Evolutionary conservation across 371 early-diverging fungal species (phyloP).

Genomic region (Sporodiniella umbellata): DNA sequence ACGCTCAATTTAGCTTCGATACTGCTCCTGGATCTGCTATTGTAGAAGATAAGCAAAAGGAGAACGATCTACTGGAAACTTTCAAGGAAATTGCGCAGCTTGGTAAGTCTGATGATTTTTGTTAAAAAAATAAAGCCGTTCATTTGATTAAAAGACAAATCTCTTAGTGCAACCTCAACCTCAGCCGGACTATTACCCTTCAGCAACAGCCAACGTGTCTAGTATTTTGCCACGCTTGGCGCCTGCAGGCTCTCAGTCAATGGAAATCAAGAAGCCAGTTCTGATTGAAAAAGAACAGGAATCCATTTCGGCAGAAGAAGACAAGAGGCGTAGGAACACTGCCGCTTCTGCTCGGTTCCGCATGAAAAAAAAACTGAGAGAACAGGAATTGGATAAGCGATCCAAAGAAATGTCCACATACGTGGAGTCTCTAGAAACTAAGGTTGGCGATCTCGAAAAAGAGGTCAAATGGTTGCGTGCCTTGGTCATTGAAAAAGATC

Average conservation of each 20-base stretch:
- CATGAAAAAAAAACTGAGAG: conserved; percentile 86
- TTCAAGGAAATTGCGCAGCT: conserved; percentile 2
- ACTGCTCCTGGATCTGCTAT: conserved; percentile 44
- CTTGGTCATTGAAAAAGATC: conserved; percentile 80
- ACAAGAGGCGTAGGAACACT: conserved; percentile 92
- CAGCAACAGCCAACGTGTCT: conserved; percentile 1
- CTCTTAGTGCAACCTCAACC: conserved; percentile 6
- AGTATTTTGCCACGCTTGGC: conserved; percentile 31
- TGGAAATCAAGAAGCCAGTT: neutral
- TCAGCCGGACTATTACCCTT: conserved; percentile 5
- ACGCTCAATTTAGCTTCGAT: conserved; percentile 71
- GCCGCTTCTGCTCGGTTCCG: conserved; percentile 95
- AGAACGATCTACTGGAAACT: conserved; percentile 4
- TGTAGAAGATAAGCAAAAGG: conserved; percentile 19
- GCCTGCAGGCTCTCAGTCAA: conserved; percentile 17
- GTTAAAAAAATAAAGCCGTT: neutral
- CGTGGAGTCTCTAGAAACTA: conserved; percentile 68
- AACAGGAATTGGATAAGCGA: conserved; percentile 80
- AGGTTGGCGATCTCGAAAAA: conserved; percentile 81
- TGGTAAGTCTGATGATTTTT: neutral
- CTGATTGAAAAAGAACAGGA: conserved; percentile 12
- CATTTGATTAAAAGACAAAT: neutral
- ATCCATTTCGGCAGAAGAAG: conserved; percentile 57
- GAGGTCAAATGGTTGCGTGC: conserved; percentile 91
- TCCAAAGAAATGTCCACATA: conserved; percentile 80